These are phyloP conservation scores for Pseudotulostoma volvatum DNA, from an alignment of 495 filamentous ascomycete genomes.

Conservation along the genomic window DNA sequence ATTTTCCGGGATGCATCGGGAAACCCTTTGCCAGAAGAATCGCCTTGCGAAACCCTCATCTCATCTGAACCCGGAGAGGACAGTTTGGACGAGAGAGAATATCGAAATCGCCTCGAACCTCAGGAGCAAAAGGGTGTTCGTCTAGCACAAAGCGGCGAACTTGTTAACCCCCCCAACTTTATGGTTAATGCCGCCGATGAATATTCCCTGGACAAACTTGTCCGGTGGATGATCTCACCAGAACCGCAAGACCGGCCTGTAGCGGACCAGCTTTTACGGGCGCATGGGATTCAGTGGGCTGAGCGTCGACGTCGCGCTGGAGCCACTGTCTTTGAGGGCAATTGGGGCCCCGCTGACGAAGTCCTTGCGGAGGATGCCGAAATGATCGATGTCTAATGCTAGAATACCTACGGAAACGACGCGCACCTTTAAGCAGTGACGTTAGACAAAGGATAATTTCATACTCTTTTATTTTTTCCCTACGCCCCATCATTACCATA, in stretches of 20 bases:
- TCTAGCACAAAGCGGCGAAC: constrained; percentile 41
- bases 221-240: constrained; percentile 74
- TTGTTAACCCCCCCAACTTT: constrained; percentile 63
- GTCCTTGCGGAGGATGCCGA: constrained; percentile 52
- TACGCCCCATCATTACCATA: not conserved
- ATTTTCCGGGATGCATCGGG: constrained; percentile 63
- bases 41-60: constrained; percentile 36
- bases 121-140: constrained; percentile 14
- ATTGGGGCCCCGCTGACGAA: constrained; percentile 75
- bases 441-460: not conserved
- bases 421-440: not conserved
- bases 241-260: constrained; percentile 57
- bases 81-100: constrained; percentile 20
- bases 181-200: constrained; percentile 58
- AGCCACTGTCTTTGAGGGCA: constrained; percentile 86
- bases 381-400: constrained; percentile 52
- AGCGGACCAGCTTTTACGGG: constrained; percentile 50
- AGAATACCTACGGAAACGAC: not conserved
- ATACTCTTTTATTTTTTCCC: not conserved
- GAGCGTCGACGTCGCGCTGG: constrained; percentile 55
- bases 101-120: constrained; percentile 14
- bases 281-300: constrained; percentile 61
- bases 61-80: constrained; percentile 33
- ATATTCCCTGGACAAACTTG: constrained; percentile 66
- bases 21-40: constrained; percentile 35